These are phyloP conservation scores for Penicillium pulvis DNA, from an alignment of 495 filamentous ascomycete species.

Conservation along the genomic window DNA sequence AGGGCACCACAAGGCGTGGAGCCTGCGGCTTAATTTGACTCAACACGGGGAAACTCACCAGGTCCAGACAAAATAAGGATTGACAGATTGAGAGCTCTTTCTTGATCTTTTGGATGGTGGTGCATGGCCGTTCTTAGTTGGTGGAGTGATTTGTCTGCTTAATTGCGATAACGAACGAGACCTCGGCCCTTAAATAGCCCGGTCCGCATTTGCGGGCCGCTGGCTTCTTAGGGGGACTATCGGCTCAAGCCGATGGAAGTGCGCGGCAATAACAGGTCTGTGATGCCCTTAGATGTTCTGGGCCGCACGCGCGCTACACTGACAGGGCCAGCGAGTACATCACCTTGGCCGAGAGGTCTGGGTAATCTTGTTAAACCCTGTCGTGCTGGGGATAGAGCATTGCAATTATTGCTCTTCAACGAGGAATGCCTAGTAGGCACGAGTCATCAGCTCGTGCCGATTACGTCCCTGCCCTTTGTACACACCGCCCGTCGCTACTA, in stretches of 20 bases:
- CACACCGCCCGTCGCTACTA: conserved; percentile 76
- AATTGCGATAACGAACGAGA: conserved; percentile 78
- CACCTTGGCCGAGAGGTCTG: conserved; percentile 69
- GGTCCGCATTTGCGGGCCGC: conserved; percentile 63
- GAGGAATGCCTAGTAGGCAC: conserved; percentile 57
- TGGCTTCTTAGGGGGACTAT: conserved; percentile 72
- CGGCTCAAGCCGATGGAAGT: conserved; percentile 70
- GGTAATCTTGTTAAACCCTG: conserved; percentile 78
- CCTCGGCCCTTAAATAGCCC: conserved; percentile 74
- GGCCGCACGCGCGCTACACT: conserved; percentile 74
- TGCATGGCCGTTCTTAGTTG: conserved; percentile 69
- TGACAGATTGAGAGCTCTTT: conserved; percentile 50
- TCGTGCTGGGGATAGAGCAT: conserved; percentile 78
- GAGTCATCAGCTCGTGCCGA: conserved; percentile 70
- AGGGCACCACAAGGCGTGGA: conserved; percentile 62
- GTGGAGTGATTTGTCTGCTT: conserved; percentile 74
- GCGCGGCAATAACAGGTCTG: conserved; percentile 72
- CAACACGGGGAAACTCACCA: conserved; percentile 69
- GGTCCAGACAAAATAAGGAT: conserved; percentile 68
- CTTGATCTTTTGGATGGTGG: conserved; percentile 66
- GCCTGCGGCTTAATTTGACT: conserved; percentile 72
- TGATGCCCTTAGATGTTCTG: conserved; percentile 74
- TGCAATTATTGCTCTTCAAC: conserved; percentile 82
- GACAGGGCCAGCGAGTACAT: conserved; percentile 54
- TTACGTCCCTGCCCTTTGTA: conserved; percentile 59